Percentiles rank a stretch among this genome's conserved stretches.
phyloP scores from a whole-genome alignment of 805 yeast species.

The Candida xyloterini region DNA sequence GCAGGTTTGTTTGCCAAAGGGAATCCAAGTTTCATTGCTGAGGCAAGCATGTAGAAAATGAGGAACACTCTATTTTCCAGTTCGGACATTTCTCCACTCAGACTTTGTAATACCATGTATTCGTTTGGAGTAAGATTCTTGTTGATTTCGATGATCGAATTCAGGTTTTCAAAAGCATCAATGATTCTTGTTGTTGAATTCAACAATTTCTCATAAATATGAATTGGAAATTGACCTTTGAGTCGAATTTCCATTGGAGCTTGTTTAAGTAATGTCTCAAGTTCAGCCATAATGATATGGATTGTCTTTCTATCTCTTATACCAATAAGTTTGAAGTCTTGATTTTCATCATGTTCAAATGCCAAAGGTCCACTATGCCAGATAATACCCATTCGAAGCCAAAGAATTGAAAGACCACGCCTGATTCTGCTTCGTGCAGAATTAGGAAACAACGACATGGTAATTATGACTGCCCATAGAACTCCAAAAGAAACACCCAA shows the following conservation, averaged over 20 bases:
- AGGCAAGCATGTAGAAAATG: slow-evolving; percentile 74
- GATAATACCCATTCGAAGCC: slow-evolving; percentile 77
- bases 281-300: slow-evolving; percentile 55
- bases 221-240: slow-evolving; percentile 66
- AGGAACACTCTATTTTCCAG: slow-evolving; percentile 69
- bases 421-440: slow-evolving; percentile 71
- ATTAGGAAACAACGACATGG: slow-evolving; percentile 65
- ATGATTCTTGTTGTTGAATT: slow-evolving; percentile 59
- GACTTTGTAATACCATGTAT: slow-evolving; percentile 49
- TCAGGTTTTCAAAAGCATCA: slow-evolving; percentile 73
- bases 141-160: slow-evolving; percentile 63
- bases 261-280: slow-evolving; percentile 58
- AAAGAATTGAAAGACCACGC: slow-evolving; percentile 60
- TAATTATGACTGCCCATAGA: slow-evolving; percentile 70
- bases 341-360: slow-evolving; percentile 32
- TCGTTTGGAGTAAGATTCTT: slow-evolving; percentile 53
- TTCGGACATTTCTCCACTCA: slow-evolving; percentile 59
- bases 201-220: slow-evolving; percentile 49
- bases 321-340: slow-evolving; percentile 36
- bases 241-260: slow-evolving; percentile 75
- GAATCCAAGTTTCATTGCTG: slow-evolving; percentile 70
- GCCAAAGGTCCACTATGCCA: slow-evolving; percentile 77
- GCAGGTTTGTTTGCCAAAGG: slow-evolving; percentile 80
- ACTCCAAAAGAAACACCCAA: slow-evolving; percentile 71
- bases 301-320: slow-evolving; percentile 41